Conservation (phyloP, 257 asterid species). For the Ballota nigra region DNA sequence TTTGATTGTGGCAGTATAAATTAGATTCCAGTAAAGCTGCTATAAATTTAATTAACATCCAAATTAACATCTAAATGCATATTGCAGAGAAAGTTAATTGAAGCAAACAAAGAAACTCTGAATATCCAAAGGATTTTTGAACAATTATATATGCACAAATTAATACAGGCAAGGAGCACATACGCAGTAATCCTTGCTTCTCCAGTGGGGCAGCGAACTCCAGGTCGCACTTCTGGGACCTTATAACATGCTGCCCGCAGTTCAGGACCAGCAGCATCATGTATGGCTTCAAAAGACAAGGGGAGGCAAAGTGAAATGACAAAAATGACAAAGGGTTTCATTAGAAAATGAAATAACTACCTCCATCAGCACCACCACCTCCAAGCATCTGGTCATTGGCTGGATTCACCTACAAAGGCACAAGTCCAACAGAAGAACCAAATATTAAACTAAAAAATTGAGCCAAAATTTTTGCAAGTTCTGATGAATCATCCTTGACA, state of each 20-base stretch:
- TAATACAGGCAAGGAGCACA: conserved; percentile 14
- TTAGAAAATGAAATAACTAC: conserved; percentile 33
- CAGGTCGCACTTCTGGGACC: conserved; percentile 75
- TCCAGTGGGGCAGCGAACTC: conserved; percentile 94
- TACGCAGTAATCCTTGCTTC: conserved; percentile 97
- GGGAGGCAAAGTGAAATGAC: neutral
- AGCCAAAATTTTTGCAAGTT: neutral
- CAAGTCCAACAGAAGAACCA: neutral
- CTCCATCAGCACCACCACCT: conserved; percentile 99
- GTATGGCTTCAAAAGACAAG: conserved; percentile 54
- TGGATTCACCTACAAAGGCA: conserved; percentile 69
- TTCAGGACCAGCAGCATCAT: conserved; percentile 94
- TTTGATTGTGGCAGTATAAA: too few species aligned
- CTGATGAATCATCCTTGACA: neutral
- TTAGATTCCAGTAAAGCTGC: too few species aligned
- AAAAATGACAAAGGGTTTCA: conserved; percentile 6
- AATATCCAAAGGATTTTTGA: neutral
- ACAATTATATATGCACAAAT: neutral
- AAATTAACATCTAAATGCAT: too few species aligned
- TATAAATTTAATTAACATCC: too few species aligned
- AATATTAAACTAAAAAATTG: neutral
- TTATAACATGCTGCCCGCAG: conserved; percentile 67
- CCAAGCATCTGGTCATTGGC: conserved; percentile 93
- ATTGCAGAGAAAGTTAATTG: too few species aligned
- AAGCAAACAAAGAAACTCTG: too few species aligned